Evolutionary conservation across 495 filamentous ascomycete genomes (phyloP), one percentile per base, ranked within the genome.

Genomic region (Cercophora samala): DNA sequence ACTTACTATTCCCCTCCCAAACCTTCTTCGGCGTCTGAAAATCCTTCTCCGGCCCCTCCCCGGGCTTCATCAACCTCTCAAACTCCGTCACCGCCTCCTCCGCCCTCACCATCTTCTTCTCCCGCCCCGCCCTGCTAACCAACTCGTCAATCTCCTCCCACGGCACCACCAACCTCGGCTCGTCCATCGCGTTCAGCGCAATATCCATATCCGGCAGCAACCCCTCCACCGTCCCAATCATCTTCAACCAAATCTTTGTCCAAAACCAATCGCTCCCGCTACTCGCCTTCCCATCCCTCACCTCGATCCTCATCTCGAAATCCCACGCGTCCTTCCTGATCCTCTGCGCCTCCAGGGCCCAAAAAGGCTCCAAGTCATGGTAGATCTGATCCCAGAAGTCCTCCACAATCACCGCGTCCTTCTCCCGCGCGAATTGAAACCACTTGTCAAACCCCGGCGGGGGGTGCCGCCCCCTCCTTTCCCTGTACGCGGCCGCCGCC

Each of bases 381-480:
- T 86, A 84, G 53, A 91, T 87, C 70, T 90, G 90, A 68, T 91
- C 87, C 71, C 88, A 91, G 66, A 86, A 86, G 67, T 91, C 89
- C 67, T 92, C 90, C 46, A 92, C 83, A 19, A 90, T 83, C 55
- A 89, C 73, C 19, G 84, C 86, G 13, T 85, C 78, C 13, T 82
- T 78, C 60, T 87, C 80, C 65, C 81, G 78, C 11, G 90, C 90
- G 64, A 87, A 91, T 46, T 81, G 75, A 72, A 86, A 90, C 90
- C 90, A 93, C 52, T 76, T 76, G 62, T 88, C 84, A 70, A 91
- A 92, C 4, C 88, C 89, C 9, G 90, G 90, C 13, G 90, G 90
- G 2, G 90, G 90, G 69, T 91, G 89, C 5, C 90, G 80, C 21
- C 90, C 90, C 63, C 89, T 82, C 19, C 80, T 82, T 54, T 81